Base-by-base conservation (phyloP, 441 rosid genomes). In the Populus hybrid region DNA sequence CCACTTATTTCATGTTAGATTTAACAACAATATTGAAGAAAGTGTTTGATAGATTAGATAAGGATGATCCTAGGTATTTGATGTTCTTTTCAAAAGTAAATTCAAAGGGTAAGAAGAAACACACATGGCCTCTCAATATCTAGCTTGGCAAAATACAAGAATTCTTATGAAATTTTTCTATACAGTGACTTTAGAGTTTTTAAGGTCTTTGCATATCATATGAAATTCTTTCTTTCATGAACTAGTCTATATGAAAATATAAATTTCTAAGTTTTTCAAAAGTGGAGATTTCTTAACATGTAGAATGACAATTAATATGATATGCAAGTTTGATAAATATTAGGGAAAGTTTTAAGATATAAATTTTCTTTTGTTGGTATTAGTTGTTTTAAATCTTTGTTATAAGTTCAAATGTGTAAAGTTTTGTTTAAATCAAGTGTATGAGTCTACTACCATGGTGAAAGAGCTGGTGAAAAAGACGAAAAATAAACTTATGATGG, bases 71-170 rank as follows among this genome's bases (percentile, higher is more conserved):
- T 9, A 32, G 5, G 1, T 57, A 68, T 32, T 3, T 38, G 38
- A 28, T 7, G n/a, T 34, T 26, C 0, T 32, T 72, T 78, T 46
- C 5, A 2, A 23, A 59, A 16, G 6, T 50, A 50, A 5, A 50
- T 50, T 1, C 2, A 50, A 50, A 40, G 14, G 14, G 12, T 2
- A 40, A 40, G 4, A 40, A 40, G 14, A 40, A 14, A 50, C 18
- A 50, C 2, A 50, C 7, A 28, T 24, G 77, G 0, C 21, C 67
- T 23, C 42, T 16, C 9, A 69, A 0, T 0, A 23, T 2, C 12
- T 59, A 3, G 73, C 73, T 81, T 81, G 73, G 20, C 7, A 77
- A 2, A 36, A 1, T 24, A 57, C 54, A 2, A 77, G 38, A 30
- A 4, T 1, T 0, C 20, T 73, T 10, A 10, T 46, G 2, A 67